Base-by-base conservation (phyloP, 306 rosid genomes). In the Elaeagnus macrophylla region DNA sequence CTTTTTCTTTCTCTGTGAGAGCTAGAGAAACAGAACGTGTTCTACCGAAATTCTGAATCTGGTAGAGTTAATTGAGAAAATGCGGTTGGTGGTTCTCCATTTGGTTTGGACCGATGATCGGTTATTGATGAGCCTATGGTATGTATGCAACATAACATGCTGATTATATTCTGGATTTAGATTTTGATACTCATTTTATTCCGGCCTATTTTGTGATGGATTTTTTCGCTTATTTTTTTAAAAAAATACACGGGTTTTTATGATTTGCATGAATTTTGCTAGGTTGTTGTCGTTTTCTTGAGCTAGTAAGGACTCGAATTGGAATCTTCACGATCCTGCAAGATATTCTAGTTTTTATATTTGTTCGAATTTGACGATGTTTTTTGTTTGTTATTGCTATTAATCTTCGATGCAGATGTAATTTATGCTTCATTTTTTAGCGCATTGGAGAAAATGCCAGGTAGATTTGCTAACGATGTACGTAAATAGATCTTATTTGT, bases 381-480 rank as follows among this genome's bases (percentile, higher is more conserved):
- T 67, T 45, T 44, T 50, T 62, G 35, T 35, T 19, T 37, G 56
- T 41, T 13, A 32, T 56, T 70, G 16, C 47, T 59, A 20, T 48
- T 75, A 53, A 57, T 40, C 12, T 45, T 65, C 54, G 53, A 18
- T 72, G 79, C 88, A 78, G 93, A 65, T 77, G 70, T 64, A 56
- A 62, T 52, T 66, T 52, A 60, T 54, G 72, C 39, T 64, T 43
- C 54, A 44, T 44, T 73, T 55, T 53, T 49, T 20, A 20, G 62
- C 40, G 19, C 62, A 32, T 58, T 38, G 37, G 64, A 66, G 41
- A 74, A 74, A 71, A 84, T 86, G 95, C 76, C 84, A 75, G 95
- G 95, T 86, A 71, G 54, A 47, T 19, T 49, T 7, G 6, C 51
- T 17, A 46, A 10, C 36, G n/a, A 46, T 9, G 14, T 38, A 6